Evolutionary conservation across 2,329 filamentous ascomycete species (phyloP).

Genomic region (Metarhizium brunneum): DNA sequence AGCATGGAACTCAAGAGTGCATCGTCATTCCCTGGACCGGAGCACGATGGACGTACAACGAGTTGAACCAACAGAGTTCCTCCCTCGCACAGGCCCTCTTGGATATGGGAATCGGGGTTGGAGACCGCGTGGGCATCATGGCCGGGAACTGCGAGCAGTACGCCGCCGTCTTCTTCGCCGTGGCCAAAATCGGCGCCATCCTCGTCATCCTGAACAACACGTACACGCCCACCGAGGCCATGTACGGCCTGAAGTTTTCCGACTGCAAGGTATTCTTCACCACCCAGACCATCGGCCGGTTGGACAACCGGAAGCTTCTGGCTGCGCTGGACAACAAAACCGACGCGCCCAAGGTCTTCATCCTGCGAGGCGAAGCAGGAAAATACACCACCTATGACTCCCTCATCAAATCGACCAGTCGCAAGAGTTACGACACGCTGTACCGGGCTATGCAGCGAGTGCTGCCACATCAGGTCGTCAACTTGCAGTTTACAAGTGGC

Average conservation of each 20-base stretch:
- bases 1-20: conserved; percentile 57
- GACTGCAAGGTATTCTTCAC: conserved; percentile 68
- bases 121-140: conserved; percentile 68
- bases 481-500: conserved; percentile 68
- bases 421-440: conserved; percentile 39
- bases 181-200: conserved; percentile 55
- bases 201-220: conserved; percentile 77
- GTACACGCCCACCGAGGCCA: conserved; percentile 64
- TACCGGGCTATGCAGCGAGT: conserved; percentile 45
- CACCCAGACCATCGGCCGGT: conserved; percentile 56
- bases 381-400: conserved; percentile 51
- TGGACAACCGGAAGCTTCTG: conserved; percentile 54
- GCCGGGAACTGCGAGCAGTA: conserved; percentile 76
- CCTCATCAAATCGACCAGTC: conserved; percentile 42
- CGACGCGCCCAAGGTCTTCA: conserved; percentile 42
- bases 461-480: conserved; percentile 58
- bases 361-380: conserved; percentile 46
- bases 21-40: conserved; percentile 69
- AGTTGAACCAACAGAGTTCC: conserved; percentile 53
- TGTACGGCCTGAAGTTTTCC: conserved; percentile 62
- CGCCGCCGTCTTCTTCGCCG: conserved; percentile 65
- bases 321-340: conserved; percentile 37
- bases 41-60: conserved; percentile 62
- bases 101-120: conserved; percentile 55
- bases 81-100: conserved; percentile 56